A percentile compares a stretch with the other conserved stretches of the same genome.
phyloP scores from a whole-genome alignment of 768 basidiomycete species.

The Pleurotus sapidus region DNA sequence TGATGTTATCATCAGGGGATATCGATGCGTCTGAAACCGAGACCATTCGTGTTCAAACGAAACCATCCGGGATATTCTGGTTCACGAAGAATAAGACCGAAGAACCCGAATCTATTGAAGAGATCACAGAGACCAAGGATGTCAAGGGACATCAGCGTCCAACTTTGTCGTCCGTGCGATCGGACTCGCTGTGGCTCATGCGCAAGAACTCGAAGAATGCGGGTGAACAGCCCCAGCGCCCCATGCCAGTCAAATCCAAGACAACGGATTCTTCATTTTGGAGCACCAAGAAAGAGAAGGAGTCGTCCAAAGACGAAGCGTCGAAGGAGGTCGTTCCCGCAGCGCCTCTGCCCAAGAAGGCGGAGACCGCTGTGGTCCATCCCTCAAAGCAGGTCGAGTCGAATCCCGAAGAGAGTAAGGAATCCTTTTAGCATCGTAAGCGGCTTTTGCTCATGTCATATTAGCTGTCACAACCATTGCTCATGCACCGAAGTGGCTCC shows the following conservation, averaged over 20 bases:
- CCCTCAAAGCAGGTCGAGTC: slow-evolving; percentile 1
- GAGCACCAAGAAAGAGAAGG: slow-evolving; percentile 20
- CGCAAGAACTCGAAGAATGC: slow-evolving; percentile 3
- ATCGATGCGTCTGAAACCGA: slow-evolving; percentile 61
- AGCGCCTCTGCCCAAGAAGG: not conserved
- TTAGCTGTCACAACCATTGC: slow-evolving; percentile 38
- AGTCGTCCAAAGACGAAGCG: slow-evolving; percentile 5
- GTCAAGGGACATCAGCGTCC: not conserved
- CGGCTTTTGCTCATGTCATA: slow-evolving; percentile 7
- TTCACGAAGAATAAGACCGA: slow-evolving; percentile 8
- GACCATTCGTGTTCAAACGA: slow-evolving; percentile 56
- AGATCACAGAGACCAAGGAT: not conserved
- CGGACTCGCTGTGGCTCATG: slow-evolving; percentile 4
- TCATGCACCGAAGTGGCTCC: slow-evolving; percentile 71
- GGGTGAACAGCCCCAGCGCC: not conserved
- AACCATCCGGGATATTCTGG: slow-evolving; percentile 49
- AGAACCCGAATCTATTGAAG: slow-evolving; percentile 4
- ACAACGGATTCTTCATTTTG: slow-evolving; percentile 23
- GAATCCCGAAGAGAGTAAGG: slow-evolving; percentile 6
- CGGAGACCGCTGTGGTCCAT: slow-evolving; percentile 2
- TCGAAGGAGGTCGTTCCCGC: slow-evolving; percentile 8
- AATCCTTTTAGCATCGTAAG: slow-evolving; percentile 4
- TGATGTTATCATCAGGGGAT: slow-evolving; percentile 46
- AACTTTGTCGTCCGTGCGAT: not conserved
- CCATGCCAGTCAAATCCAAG: slow-evolving; percentile 3